A percentile compares a stretch with the other conserved stretches of the same genome.
Conservation (phyloP, 495 filamentous ascomycete species). For the Penicillium herquei region DNA sequence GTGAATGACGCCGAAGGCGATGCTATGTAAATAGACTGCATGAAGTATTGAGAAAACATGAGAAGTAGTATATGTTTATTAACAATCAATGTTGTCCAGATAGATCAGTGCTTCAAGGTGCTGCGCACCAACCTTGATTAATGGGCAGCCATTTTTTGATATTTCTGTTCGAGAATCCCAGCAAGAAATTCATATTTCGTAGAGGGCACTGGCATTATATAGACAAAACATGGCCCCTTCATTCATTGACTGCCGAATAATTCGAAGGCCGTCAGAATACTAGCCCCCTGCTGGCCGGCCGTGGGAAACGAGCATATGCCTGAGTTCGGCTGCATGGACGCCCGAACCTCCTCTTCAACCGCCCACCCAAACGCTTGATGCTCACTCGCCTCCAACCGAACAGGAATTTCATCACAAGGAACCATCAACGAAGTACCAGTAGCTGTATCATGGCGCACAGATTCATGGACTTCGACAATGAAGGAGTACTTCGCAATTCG, state of each 20-base stretch:
- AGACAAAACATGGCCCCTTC: neutral
- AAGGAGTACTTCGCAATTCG: constrained; percentile 36
- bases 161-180: too few species aligned
- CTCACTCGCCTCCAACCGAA: constrained; percentile 39
- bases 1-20: too few species aligned
- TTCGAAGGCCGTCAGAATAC: constrained; percentile 21
- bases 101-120: too few species aligned
- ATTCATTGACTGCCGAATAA: neutral
- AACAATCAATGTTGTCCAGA: too few species aligned
- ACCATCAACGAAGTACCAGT: neutral
- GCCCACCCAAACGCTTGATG: constrained; percentile 49
- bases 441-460: neutral
- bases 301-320: constrained; percentile 10
- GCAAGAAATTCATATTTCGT: too few species aligned
- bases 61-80: too few species aligned
- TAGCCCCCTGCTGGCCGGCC: constrained; percentile 9
- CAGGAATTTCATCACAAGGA: constrained; percentile 26
- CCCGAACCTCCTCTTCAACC: constrained; percentile 35
- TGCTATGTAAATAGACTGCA: too few species aligned
- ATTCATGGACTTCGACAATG: constrained; percentile 38
- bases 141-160: too few species aligned
- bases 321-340: constrained; percentile 3
- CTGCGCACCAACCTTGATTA: too few species aligned
- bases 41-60: too few species aligned
- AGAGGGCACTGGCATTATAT: neutral